Evolutionary conservation across 2,329 filamentous ascomycete species (phyloP).

Genomic region (Colletotrichum kahawae): DNA sequence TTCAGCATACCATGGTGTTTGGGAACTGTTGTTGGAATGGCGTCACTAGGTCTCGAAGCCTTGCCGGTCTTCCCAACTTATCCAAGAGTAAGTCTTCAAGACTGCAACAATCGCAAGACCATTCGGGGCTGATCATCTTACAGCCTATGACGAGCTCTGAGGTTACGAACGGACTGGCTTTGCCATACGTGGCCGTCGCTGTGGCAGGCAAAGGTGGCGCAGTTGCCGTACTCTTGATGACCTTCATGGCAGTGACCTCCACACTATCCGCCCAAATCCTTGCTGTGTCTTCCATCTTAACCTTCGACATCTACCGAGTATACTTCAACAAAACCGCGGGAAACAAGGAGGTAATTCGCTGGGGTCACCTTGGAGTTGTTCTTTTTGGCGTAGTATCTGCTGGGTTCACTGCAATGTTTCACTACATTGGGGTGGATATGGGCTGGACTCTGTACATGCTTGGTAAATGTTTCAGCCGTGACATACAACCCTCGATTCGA

Average conservation of each 20-base stretch:
- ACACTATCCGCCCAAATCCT: slow-evolving; percentile 58
- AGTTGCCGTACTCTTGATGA: slow-evolving; percentile 68
- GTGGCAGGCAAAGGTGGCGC: slow-evolving; percentile 74
- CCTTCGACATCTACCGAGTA: slow-evolving; percentile 57
- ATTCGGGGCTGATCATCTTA: background rate
- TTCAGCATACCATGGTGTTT: slow-evolving; percentile 60
- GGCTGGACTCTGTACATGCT: slow-evolving; percentile 62
- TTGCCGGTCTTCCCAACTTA: slow-evolving; percentile 58
- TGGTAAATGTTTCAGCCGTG: slow-evolving; percentile 52
- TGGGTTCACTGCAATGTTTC: slow-evolving; percentile 54
- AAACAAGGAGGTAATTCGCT: slow-evolving; percentile 54
- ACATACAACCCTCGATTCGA: background rate
- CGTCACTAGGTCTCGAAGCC: slow-evolving; percentile 52
- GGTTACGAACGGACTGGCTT: slow-evolving; percentile 70
- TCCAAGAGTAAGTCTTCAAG: slow-evolving; percentile 34
- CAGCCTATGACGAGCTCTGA: slow-evolving; percentile 61
- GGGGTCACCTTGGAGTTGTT: slow-evolving; percentile 57
- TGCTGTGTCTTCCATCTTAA: slow-evolving; percentile 57
- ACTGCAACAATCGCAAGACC: background rate
- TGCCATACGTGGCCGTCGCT: slow-evolving; percentile 73
- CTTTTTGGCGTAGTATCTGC: slow-evolving; percentile 57
- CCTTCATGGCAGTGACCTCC: slow-evolving; percentile 79
- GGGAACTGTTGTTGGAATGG: slow-evolving; percentile 54
- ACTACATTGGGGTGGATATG: slow-evolving; percentile 59
- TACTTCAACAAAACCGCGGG: slow-evolving; percentile 52